Evolutionary conservation across 139 green algal genomes (phyloP).

Genomic region (Coccomyxa sp.): DNA sequence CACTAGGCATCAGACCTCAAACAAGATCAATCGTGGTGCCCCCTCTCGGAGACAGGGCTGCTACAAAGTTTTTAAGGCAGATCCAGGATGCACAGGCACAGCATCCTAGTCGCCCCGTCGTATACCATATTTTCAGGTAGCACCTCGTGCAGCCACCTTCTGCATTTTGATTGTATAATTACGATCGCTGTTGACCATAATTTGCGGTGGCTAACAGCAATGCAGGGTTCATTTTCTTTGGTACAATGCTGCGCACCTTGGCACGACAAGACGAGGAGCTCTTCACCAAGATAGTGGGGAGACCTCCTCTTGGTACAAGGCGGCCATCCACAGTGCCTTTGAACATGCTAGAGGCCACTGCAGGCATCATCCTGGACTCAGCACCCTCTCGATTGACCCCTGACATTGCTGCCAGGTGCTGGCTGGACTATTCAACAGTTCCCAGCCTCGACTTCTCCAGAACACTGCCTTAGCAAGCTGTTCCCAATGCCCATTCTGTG

Average conservation of each 20-base stretch:
- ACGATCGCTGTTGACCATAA: neutral
- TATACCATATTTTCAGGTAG: conserved; percentile 24
- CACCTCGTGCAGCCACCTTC: neutral
- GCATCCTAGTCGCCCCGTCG: neutral
- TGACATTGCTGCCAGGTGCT: conserved; percentile 21
- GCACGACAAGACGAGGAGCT: neutral
- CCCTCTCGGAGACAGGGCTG: neutral
- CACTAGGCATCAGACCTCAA: neutral
- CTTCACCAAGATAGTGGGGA: neutral
- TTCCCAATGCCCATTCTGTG: too few relatives aligned
- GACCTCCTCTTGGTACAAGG: neutral
- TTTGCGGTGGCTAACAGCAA: conserved; percentile 20
- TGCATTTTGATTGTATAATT: neutral
- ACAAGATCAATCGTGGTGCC: conserved; percentile 14
- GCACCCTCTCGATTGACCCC: conserved; percentile 25
- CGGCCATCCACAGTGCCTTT: neutral
- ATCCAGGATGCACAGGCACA: neutral
- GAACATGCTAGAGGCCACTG: conserved; percentile 2
- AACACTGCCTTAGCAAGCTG: too few relatives aligned
- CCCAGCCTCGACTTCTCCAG: too few relatives aligned
- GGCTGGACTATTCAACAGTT: neutral
- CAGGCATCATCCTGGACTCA: conserved; percentile 42
- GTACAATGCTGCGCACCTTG: conserved; percentile 32
- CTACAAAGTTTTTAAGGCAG: conserved; percentile 5
- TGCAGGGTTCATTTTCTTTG: conserved; percentile 40